Base-by-base conservation (phyloP, 2,329 filamentous ascomycete genomes). In the Acarospora socialis region DNA sequence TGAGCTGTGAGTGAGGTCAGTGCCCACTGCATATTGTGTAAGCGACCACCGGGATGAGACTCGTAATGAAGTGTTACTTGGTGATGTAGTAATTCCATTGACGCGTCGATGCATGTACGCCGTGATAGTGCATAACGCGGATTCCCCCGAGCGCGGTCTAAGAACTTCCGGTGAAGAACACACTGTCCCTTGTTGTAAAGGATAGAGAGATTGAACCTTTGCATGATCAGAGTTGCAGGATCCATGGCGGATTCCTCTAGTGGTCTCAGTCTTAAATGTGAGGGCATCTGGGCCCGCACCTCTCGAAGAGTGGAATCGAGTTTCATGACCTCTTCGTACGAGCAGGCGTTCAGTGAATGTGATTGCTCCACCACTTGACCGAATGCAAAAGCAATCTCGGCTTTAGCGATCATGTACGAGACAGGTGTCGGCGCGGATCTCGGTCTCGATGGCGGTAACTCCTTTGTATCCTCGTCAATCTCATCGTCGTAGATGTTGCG, bases 111-210 rank as follows among this genome's bases (percentile, higher is more conserved):
- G 41, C 83, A 90, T 14, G 76, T 78, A 23, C 77, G 74, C 18
- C 87, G 72, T 3, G 84, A 93, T 48, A 90, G 82, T 6, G 75
- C 71, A 48, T 92, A 95, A 6, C 84, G 70, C 7, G 79, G 64
- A 45, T 87, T 90, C 37, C 80, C 71, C 28, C 80, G 66, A 4
- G 84, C 81, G 37, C 76, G 71, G n/a, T 71, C 65, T 36, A 93
- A 68, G 52, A 90, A 94, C 41, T 84, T 84, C 30, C 84, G 71
- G 53, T 98, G 90, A 22, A 98, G 68, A 14, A 93, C 70, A 46
- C 83, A 92, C 46, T 92, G 68, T 12, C 84, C 80, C 57, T 92
- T 93, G 41, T 92, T 75, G 49, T 84, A 92, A 4, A 94, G 59
- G 30, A 90, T 77, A 39, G 90, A 81, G 19, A 94, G 61, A 35